Evolutionary conservation across 1,284 basidiomycete genomes (phyloP), one percentile per base, ranked within the genome.

Genomic region (Sporisorium sorghi): DNA sequence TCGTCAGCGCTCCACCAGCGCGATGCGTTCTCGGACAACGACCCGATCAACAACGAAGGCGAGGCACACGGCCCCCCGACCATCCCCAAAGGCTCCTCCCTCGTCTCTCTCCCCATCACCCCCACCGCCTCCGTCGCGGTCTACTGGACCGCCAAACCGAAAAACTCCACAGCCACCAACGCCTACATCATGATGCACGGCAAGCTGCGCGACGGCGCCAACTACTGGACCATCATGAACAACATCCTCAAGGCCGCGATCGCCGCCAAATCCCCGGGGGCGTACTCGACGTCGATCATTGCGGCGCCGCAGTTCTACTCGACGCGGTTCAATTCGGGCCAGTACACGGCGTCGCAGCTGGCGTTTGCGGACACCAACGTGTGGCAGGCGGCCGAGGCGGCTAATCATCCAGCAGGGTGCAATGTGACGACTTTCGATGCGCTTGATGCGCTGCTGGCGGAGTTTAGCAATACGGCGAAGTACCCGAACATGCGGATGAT

Each of bases 181-280:
- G 82, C 81, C 19, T 82, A 61, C 60, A 65, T 84, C 40, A 81
- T 83, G 78, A 78, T 84, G 72, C 82, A 84, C 58, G 82, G 81
- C 43, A 75, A 77, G 51, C 50, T 77, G 11, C 71, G 81, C 7
- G 62, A 83, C 32, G 82, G 82, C 14, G 66, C 59, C 59, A 53
- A 62, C 23, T 79, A 81, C 69, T 80, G 79, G 78, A 62, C 46
- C 47, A 73, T 77, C 23, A 76, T 81, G 63, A 75, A 81, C 62
- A 37, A 73, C n/a, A 73, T 74, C 0, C 61, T 82, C 17, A 12
- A 69, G 9, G n/a, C 43, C 6, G 80, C 82, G 15, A 44, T 70
- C 19, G 59, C 71, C 1, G 65, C 46, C 46, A 66, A 72, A 7
- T 47, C 58, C 12, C 12, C 67, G 7, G 65, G 63, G 3, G 77